phyloP scores from a whole-genome alignment of 202 grass and related monocot species.

The Setaria viridis region DNA sequence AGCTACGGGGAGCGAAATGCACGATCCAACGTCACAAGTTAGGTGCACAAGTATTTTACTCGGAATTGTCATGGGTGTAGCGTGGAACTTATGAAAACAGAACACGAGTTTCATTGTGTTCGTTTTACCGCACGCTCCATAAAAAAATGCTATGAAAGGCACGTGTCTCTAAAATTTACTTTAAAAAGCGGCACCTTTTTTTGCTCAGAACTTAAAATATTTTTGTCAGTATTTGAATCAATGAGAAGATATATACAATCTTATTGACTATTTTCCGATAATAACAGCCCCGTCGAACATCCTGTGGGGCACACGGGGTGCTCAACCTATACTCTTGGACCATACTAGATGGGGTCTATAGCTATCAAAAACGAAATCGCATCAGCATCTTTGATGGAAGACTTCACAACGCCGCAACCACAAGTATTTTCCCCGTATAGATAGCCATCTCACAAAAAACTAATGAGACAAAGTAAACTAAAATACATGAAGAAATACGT shows the following conservation, averaged over 20 bases:
- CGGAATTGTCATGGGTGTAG: too few relatives aligned
- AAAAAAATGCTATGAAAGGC: too few relatives aligned
- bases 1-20: not conserved
- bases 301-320: not conserved
- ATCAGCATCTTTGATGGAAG: not conserved
- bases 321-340: conserved; percentile 23
- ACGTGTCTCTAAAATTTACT: too few relatives aligned
- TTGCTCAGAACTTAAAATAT: not conserved
- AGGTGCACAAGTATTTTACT: not conserved
- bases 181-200: not conserved
- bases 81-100: too few relatives aligned
- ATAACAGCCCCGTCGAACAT: not conserved
- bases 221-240: not conserved
- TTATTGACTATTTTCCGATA: not conserved
- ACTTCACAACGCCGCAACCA: not conserved
- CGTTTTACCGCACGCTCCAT: too few relatives aligned
- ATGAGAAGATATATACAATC: not conserved
- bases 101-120: too few relatives aligned
- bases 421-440: not conserved
- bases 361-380: not conserved
- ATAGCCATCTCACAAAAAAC: not conserved
- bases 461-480: not conserved
- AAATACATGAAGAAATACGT: not conserved
- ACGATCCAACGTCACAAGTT: not conserved
- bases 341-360: not conserved